Evolutionary conservation across 2,329 filamentous ascomycete species (phyloP).

Genomic region (Ceratocystis papillata): DNA sequence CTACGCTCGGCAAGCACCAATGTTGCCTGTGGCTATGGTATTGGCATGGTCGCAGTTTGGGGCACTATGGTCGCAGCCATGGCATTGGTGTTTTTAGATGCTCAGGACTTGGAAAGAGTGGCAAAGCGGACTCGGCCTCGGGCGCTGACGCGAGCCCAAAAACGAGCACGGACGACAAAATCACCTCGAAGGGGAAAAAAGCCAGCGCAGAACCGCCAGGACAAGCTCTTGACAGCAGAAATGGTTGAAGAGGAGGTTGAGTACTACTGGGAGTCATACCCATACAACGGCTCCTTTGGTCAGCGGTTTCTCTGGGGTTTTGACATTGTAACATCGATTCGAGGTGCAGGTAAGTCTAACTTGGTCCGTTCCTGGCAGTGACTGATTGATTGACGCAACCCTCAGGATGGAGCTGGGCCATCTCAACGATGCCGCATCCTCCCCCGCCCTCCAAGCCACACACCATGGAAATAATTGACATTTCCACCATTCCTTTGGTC

Average conservation of each 20-base stretch:
- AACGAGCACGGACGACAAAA: not conserved
- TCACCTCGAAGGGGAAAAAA: not conserved
- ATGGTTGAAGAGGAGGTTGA: constrained; percentile 32
- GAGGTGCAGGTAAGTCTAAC: constrained; percentile 40
- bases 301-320: constrained; percentile 45
- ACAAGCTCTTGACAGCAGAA: constrained; percentile 14
- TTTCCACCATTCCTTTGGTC: constrained; percentile 35
- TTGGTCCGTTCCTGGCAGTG: not conserved
- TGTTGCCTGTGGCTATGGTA: constrained; percentile 40
- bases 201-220: not conserved
- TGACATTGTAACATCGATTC: constrained; percentile 45
- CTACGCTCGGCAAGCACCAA: constrained; percentile 40
- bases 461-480: constrained; percentile 33
- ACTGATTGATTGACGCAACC: not conserved
- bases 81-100: constrained; percentile 43
- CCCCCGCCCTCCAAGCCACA: constrained; percentile 36
- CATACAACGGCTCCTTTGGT: constrained; percentile 38
- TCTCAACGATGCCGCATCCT: constrained; percentile 39
- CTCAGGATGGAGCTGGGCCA: constrained; percentile 48
- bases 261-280: constrained; percentile 53
- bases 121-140: constrained; percentile 30
- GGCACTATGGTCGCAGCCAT: constrained; percentile 40
- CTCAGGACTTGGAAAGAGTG: constrained; percentile 47
- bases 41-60: constrained; percentile 43
- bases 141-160: not conserved